phyloP scores from a whole-genome alignment of 441 rosid species.

The Bocquillonia castaneifolia region DNA sequence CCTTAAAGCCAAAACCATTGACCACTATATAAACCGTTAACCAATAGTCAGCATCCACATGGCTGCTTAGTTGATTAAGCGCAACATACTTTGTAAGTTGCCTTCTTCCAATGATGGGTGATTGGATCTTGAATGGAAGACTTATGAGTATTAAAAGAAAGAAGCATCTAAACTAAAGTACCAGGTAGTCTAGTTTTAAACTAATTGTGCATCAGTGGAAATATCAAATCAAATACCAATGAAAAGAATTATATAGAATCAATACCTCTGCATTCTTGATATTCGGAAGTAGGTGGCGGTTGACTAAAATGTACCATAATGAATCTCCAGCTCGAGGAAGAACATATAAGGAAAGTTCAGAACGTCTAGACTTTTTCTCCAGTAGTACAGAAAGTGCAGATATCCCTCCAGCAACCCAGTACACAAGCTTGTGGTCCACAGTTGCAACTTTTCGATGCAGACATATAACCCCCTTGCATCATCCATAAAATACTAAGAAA shows the following conservation, averaged over 20 bases:
- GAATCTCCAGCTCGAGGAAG: slow-evolving; percentile 98
- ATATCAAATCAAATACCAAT: background rate
- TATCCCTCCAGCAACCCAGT: slow-evolving; percentile 85
- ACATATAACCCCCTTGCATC: slow-evolving; percentile 77
- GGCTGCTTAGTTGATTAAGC: background rate
- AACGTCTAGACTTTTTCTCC: slow-evolving; percentile 88
- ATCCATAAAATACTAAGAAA: slow-evolving; percentile 25
- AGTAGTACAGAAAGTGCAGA: slow-evolving; percentile 84
- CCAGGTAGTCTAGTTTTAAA: background rate
- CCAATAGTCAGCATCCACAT: background rate
- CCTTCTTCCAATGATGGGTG: background rate
- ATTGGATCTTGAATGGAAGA: slow-evolving; percentile 5
- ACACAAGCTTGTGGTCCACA: slow-evolving; percentile 87
- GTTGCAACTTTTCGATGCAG: slow-evolving; percentile 73
- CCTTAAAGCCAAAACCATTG: background rate
- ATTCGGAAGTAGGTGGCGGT: slow-evolving; percentile 80
- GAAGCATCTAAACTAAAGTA: background rate
- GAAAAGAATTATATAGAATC: background rate
- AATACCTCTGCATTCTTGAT: slow-evolving; percentile 89
- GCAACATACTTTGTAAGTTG: background rate
- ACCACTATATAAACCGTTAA: too few species aligned
- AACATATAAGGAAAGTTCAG: slow-evolving; percentile 93
- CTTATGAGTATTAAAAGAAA: background rate
- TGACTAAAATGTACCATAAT: slow-evolving; percentile 85
- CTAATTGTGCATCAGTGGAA: background rate